Base-by-base conservation (phyloP, 2,329 filamentous ascomycete genomes). In the Scytalidium sp. region DNA sequence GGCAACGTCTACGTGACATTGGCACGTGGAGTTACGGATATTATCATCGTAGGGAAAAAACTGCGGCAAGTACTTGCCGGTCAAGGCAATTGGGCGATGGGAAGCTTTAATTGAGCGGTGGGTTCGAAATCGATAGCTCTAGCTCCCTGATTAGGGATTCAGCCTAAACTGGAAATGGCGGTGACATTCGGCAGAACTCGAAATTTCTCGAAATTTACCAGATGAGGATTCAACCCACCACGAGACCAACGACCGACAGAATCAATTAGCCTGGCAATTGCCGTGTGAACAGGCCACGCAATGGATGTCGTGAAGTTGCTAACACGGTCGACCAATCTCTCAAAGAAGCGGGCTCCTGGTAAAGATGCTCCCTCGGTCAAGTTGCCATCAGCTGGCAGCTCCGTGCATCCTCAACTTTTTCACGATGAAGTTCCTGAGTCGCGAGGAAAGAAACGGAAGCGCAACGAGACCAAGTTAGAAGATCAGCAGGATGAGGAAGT, bases 221-320 rank as follows among this genome's bases (percentile, higher is more conserved):
- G 32, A 10, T 8, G 15, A n/a, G 32, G 13, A 5, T 36, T 36
- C 32, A 36, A 36, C 32, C 32, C 32, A n/a, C 32, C 32, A 27
- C 25, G 25, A 13, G 7, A 36, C 5, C 13, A n/a, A 15, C 13
- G 32, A 36, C 7, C 25, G 7, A 27, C 25, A 27, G 25, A 13
- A 27, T 13, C 25, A 27, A 27, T 27, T 27, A n/a, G n/a, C n/a
- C 25, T 13, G 7, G 25, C 25, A 27, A 27, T 7, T 27, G 25
- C 13, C 25, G 7, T 36, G 17, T 10, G 15, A 36, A 15, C 13
- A 8, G 17, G 15, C 7, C 32, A 15, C 43, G 59, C 29, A 46
- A 67, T 67, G 64, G 86, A 91, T 69, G 83, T 90, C 48, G 74
- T 90, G 62, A 89, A 84, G 61, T 72, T 91, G 25, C 73, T 91